These are phyloP conservation scores for Sideroxylon spinosum DNA, from an alignment of 179 eudicot species.

Conservation along the genomic window DNA sequence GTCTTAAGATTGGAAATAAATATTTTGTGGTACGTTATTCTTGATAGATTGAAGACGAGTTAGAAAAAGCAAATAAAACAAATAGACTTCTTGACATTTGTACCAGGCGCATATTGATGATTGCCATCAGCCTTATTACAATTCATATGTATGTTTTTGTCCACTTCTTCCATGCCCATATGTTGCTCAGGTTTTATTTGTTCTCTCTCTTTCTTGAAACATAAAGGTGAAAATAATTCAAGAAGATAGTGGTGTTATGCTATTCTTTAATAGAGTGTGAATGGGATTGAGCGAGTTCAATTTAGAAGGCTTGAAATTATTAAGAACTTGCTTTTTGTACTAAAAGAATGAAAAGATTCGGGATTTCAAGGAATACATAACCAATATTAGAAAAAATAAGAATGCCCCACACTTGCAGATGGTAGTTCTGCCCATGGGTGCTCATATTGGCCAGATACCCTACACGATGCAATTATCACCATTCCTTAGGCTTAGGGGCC, in stretches of 20 bases:
- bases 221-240: background rate
- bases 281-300: background rate
- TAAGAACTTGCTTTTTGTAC: background rate
- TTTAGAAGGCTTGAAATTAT: background rate
- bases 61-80: background rate
- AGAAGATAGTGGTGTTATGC: background rate
- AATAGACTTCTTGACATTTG: background rate
- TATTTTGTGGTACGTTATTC: conserved; percentile 52
- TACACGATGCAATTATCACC: background rate
- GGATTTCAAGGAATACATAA: background rate
- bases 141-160: background rate
- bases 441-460: background rate
- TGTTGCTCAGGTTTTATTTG: background rate
- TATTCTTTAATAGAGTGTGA: background rate
- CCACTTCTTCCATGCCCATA: background rate
- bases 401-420: background rate
- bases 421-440: background rate
- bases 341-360: background rate
- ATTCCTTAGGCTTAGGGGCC: background rate
- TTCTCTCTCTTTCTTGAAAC: background rate
- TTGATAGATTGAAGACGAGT: background rate
- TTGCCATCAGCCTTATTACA: background rate
- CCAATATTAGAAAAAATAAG: background rate
- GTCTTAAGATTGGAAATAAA: conserved; percentile 55
- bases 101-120: background rate